Conservation (phyloP, 1,139 yeast species). For the Geotrichum australiense region DNA sequence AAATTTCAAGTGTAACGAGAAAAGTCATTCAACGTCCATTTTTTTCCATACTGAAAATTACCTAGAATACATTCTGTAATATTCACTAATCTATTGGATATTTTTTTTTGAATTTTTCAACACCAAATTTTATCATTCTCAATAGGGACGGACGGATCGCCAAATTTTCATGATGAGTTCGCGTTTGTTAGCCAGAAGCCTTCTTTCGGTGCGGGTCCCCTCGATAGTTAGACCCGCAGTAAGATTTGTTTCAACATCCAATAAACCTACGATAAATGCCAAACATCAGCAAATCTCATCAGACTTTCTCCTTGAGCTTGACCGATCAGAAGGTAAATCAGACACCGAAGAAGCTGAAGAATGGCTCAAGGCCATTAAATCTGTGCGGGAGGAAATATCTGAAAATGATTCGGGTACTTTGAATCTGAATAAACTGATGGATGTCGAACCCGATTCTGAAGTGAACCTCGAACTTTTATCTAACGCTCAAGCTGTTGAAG, state of each 20-base stretch:
- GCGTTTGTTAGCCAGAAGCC: slow-evolving; percentile 10
- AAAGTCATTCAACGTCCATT: too few species aligned
- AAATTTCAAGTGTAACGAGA: too few species aligned
- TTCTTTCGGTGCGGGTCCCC: slow-evolving; percentile 1
- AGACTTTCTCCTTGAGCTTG: slow-evolving; percentile 17
- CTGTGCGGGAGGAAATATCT: slow-evolving; percentile 44
- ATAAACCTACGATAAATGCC: slow-evolving; percentile 6
- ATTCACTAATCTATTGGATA: slow-evolving; percentile 5
- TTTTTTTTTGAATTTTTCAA: slow-evolving; percentile 3
- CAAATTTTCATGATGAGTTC: slow-evolving; percentile 10
- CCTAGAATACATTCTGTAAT: slow-evolving; percentile 7
- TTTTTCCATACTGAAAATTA: slow-evolving; percentile 5
- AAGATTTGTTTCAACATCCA: slow-evolving; percentile 7
- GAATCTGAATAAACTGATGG: slow-evolving; percentile 29
- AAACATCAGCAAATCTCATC: slow-evolving; percentile 9
- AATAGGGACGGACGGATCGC: not conserved
- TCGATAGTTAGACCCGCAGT: slow-evolving; percentile 2
- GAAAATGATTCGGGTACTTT: slow-evolving; percentile 30
- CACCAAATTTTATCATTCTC: not conserved
- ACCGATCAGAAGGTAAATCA: slow-evolving; percentile 8
- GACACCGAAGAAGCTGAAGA: slow-evolving; percentile 56
- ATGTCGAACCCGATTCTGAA: slow-evolving; percentile 28
- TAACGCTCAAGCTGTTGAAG: slow-evolving; percentile 16
- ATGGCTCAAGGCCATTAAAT: slow-evolving; percentile 57
- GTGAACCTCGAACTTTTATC: slow-evolving; percentile 25